Conservation (phyloP, 495 filamentous ascomycete genomes). For the Hyaloscypha bicolor region DNA sequence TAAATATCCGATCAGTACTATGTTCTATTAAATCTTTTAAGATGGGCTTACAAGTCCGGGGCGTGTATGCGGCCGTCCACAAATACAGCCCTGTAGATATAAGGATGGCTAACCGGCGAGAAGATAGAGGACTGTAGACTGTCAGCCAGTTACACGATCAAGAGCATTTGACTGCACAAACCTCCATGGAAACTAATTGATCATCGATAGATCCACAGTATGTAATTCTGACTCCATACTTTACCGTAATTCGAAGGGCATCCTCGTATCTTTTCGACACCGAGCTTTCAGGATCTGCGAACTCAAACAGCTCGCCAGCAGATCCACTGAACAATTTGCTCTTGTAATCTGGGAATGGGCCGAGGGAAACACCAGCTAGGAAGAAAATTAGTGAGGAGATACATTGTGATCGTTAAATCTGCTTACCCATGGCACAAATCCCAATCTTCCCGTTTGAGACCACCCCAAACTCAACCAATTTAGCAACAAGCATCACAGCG, state of each 20-base stretch:
- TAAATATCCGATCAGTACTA: conserved; percentile 27
- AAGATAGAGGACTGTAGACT: conserved; percentile 74
- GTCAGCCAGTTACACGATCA: background rate
- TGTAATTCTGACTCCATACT: conserved; percentile 78
- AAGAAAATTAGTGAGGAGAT: background rate
- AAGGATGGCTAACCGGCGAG: conserved; percentile 79
- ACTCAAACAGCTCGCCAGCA: conserved; percentile 91
- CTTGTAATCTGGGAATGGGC: conserved; percentile 86
- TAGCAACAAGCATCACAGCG: conserved; percentile 88
- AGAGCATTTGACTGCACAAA: conserved; percentile 36
- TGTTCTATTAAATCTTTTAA: background rate
- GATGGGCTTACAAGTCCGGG: conserved; percentile 74
- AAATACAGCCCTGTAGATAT: conserved; percentile 91
- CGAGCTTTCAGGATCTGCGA: conserved; percentile 74
- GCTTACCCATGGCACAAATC: conserved; percentile 77
- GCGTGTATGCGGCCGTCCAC: conserved; percentile 92
- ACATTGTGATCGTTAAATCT: background rate
- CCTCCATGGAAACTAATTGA: conserved; percentile 90
- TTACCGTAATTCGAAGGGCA: conserved; percentile 69
- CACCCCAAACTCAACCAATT: conserved; percentile 79
- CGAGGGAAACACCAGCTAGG: conserved; percentile 84
- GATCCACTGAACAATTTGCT: conserved; percentile 82
- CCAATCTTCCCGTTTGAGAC: conserved; percentile 71
- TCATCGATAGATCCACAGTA: conserved; percentile 95
- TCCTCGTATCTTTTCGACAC: conserved; percentile 82